A percentile compares a stretch with the other conserved stretches of the same genome.
phyloP scores from a whole-genome alignment of 345 rosid species.

The Citrus medica region DNA sequence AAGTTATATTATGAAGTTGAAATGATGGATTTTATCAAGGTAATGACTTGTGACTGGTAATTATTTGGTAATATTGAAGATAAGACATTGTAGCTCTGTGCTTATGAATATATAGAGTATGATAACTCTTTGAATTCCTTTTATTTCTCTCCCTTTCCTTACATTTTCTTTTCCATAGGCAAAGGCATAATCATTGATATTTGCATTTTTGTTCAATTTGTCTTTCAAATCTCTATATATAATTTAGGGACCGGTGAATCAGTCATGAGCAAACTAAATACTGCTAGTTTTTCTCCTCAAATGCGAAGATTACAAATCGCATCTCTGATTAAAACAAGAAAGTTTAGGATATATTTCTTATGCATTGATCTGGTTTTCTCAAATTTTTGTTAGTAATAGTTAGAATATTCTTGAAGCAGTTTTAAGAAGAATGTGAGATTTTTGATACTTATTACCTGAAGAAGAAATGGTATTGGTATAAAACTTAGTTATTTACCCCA shows the following conservation, averaged over 20 bases:
- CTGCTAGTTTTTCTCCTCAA: neutral
- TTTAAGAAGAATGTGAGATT: neutral
- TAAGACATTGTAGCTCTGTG: neutral
- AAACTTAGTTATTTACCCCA: neutral
- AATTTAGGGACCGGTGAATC: neutral
- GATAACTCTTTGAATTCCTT: neutral
- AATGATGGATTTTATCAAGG: slow-evolving; percentile 49
- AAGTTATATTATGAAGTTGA: slow-evolving; percentile 42
- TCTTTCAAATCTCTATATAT: neutral
- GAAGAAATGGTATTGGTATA: neutral
- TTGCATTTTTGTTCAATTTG: neutral
- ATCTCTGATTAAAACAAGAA: neutral
- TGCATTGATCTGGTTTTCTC: slow-evolving; percentile 2
- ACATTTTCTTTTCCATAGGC: neutral
- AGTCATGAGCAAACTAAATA: neutral
- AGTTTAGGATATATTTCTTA: neutral
- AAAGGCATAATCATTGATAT: neutral
- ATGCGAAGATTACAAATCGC: neutral
- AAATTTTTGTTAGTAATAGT: neutral
- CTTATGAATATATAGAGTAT: neutral
- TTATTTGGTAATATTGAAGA: neutral
- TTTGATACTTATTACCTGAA: neutral
- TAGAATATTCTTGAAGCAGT: neutral
- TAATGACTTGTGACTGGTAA: slow-evolving; percentile 6
- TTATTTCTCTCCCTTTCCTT: neutral